These are phyloP conservation scores for Hericium erinaceus DNA, from an alignment of 768 basidiomycete genomes.

Conservation along the genomic window DNA sequence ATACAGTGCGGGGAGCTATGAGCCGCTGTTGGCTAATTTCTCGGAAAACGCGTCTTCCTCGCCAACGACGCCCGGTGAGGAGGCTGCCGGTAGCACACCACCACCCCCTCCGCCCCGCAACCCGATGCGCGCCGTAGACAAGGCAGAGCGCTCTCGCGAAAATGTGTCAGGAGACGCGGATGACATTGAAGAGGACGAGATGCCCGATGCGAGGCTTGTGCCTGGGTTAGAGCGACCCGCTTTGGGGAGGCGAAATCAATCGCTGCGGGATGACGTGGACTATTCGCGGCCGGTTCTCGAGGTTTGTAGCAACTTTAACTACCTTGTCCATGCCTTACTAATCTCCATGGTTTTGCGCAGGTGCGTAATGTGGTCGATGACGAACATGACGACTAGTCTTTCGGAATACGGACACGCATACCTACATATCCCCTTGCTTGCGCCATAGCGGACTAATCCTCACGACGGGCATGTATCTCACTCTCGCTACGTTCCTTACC, in stretches of 20 bases:
- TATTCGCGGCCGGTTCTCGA: constrained; percentile 5
- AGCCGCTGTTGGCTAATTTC: constrained; percentile 42
- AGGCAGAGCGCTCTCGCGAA: neutral
- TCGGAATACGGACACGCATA: neutral
- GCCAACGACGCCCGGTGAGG: neutral
- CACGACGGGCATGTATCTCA: neutral
- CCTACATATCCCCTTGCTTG: neutral
- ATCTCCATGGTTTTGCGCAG: neutral
- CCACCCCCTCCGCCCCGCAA: constrained; percentile 8
- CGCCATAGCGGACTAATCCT: neutral
- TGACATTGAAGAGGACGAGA: neutral
- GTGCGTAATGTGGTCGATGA: neutral
- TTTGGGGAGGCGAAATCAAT: neutral
- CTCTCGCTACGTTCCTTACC: neutral
- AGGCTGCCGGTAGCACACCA: neutral
- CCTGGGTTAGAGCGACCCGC: neutral
- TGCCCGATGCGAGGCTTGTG: constrained; percentile 4
- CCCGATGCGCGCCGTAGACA: constrained; percentile 2
- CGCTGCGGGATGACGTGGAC: constrained; percentile 5
- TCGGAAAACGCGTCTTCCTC: neutral
- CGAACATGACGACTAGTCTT: neutral
- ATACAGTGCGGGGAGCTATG: constrained; percentile 48
- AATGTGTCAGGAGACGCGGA: neutral
- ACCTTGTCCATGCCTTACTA: neutral
- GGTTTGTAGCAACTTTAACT: neutral